Evolutionary conservation across 805 yeast species (phyloP), one percentile per base, ranked within the genome.

Genomic region (Komagataella populi): DNA sequence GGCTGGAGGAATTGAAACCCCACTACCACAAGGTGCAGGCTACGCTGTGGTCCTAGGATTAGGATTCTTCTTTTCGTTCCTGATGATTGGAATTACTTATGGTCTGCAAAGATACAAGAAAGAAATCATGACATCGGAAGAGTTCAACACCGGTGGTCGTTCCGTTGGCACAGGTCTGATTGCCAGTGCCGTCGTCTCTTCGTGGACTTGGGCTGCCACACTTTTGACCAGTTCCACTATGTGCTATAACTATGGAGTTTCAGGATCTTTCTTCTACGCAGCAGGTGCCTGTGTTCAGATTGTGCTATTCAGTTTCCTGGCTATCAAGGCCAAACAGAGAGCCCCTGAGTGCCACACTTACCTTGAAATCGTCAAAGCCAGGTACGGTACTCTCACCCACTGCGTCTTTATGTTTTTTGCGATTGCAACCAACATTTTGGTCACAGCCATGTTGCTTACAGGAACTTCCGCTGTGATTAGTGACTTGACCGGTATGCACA

Each of bases 191-290:
- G 96, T 90, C 30, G 96, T 89, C 6, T 82, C 91, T 10, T 82
- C 91, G 6, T 90, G 98, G 98, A 88, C 96, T 7, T 83, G 89
- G 89, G 86, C 86, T n/a, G 87, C 88, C 3, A 86, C 95, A 1
- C 67, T 86, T 48, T 70, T 86, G 36, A 81, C 81, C 44, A 80
- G 88, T 2, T 79, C 95, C 1, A 78, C 95, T 18, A 89, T 84
- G 63, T 87, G 87, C 20, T 89, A 86, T 66, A 70, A 70, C 46
- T 73, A 80, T 53, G 98, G 98, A 60, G 77, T 90, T 45, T 67
- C 82, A 39, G 96, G 95, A 48, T 84, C 91, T 12, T 81, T 76
- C 61, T 84, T 80, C 69, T 90, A 90, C 63, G 96, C 96, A 6
- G 78, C 93, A 3, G 98, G 97, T 62, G 96, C 96, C 1, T 77